A percentile compares a stretch with the other conserved stretches of the same genome.
phyloP scores from a whole-genome alignment of 805 yeast genomes.

The Wickerhamomyces tratensis region DNA sequence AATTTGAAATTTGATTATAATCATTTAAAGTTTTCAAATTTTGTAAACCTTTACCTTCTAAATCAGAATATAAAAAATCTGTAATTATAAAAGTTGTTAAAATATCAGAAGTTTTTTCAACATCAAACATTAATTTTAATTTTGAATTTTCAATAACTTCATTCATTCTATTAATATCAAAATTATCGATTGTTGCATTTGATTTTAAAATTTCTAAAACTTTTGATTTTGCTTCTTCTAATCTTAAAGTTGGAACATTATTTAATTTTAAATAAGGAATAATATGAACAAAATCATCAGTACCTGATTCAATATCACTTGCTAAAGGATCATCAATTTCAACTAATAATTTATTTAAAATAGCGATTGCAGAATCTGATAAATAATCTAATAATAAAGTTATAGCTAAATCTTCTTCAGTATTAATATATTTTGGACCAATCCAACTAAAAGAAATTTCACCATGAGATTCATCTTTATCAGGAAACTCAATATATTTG shows the following conservation, averaged over 20 bases:
- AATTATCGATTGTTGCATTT: constrained; percentile 37
- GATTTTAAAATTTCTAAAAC: constrained; percentile 40
- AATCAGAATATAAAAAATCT: constrained; percentile 73
- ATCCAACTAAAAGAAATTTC: constrained; percentile 69
- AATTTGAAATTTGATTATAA: constrained; percentile 37
- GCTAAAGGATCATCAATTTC: constrained; percentile 81
- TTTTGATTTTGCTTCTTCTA: constrained; percentile 42
- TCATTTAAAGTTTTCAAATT: constrained; percentile 50
- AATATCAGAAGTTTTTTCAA: constrained; percentile 54
- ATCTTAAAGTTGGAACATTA: constrained; percentile 68
- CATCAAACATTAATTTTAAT: constrained; percentile 47
- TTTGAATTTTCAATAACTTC: constrained; percentile 60
- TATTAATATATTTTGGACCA: constrained; percentile 57
- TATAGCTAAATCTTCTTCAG: constrained; percentile 53
- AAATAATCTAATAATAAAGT: constrained; percentile 66
- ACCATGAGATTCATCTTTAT: constrained; percentile 77
- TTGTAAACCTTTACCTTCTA: constrained; percentile 48
- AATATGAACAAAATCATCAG: constrained; percentile 63
- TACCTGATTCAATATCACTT: constrained; percentile 54
- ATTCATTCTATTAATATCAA: constrained; percentile 58
- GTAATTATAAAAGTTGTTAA: constrained; percentile 60
- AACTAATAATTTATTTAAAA: constrained; percentile 60
- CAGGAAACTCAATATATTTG: constrained; percentile 70
- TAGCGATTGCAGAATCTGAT: constrained; percentile 68
- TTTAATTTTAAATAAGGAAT: constrained; percentile 45